Percentiles rank a stretch among this genome's conserved stretches.
These are phyloP conservation scores for Zygosaccharomyces bailii DNA, from an alignment of 805 yeast genomes.

Conservation along the genomic window DNA sequence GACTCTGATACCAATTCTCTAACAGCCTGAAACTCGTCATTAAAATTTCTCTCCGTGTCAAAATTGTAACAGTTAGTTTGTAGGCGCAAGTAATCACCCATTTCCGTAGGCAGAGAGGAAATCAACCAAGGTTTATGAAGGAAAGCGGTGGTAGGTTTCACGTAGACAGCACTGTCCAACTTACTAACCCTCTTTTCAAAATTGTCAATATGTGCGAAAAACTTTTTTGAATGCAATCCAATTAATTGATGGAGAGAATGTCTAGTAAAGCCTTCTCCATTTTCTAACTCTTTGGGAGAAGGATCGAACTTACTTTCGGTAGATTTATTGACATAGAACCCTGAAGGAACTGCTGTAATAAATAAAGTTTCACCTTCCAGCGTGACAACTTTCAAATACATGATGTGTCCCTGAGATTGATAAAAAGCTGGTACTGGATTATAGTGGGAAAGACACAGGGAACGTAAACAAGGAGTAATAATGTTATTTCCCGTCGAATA, in stretches of 20 bases:
- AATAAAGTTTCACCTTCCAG: conserved; percentile 77
- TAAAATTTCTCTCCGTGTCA: conserved; percentile 68
- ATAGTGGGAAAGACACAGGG: conserved; percentile 76
- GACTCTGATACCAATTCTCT: conserved; percentile 62
- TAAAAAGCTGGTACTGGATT: conserved; percentile 73
- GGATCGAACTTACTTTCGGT: conserved; percentile 71
- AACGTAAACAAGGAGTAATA: conserved; percentile 44
- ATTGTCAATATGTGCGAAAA: conserved; percentile 48
- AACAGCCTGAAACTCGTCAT: conserved; percentile 82
- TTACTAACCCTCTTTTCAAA: conserved; percentile 47
- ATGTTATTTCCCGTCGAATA: conserved; percentile 23
- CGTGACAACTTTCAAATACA: conserved; percentile 71
- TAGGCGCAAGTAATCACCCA: conserved; percentile 57
- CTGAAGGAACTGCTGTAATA: conserved; percentile 73
- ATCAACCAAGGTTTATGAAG: conserved; percentile 75
- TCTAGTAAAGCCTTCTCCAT: conserved; percentile 25
- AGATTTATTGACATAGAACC: conserved; percentile 74
- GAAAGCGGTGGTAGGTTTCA: conserved; percentile 58
- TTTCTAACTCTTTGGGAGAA: conserved; percentile 36
- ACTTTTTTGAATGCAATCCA: conserved; percentile 60
- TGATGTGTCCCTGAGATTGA: conserved; percentile 69
- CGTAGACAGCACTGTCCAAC: conserved; percentile 51
- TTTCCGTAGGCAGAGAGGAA: conserved; percentile 29
- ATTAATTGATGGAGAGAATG: conserved; percentile 59
- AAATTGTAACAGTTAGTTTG: conserved; percentile 41